Percentiles rank a stretch among this genome's conserved stretches.
Conservation (phyloP, 1,284 basidiomycete genomes). For the Rhodotorula sp. region DNA sequence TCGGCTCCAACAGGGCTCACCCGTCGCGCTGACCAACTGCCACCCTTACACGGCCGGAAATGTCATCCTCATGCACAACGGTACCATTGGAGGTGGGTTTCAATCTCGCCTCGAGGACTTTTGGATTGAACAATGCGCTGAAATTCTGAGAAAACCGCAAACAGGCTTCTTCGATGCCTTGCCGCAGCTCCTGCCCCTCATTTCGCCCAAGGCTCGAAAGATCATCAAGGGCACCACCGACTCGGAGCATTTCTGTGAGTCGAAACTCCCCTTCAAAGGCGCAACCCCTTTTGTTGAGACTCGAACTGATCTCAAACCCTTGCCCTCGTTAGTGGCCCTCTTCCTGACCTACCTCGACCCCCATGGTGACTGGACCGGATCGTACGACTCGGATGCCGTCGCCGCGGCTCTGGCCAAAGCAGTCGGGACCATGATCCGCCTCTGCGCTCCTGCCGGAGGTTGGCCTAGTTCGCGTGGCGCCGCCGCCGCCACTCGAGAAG, state of each 20-base stretch:
- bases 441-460: neutral
- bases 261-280: neutral
- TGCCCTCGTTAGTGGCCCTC: slow-evolving; percentile 14
- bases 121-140: too few relatives aligned
- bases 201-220: neutral
- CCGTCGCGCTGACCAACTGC: slow-evolving; percentile 11
- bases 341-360: slow-evolving; percentile 14
- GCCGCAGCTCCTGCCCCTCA: neutral
- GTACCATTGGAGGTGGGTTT: slow-evolving; percentile 3
- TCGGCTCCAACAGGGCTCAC: neutral
- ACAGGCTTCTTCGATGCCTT: slow-evolving; percentile 5
- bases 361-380: slow-evolving; percentile 1
- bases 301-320: neutral
- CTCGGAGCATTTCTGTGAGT: slow-evolving; percentile 13
- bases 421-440: neutral
- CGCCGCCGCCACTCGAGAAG: too few relatives aligned
- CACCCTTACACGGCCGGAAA: slow-evolving; percentile 15
- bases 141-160: neutral
- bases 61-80: slow-evolving; percentile 21
- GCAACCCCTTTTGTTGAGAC: too few relatives aligned
- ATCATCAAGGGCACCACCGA: slow-evolving; percentile 21
- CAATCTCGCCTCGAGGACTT: too few relatives aligned
- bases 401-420: neutral
- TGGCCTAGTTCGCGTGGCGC: neutral
- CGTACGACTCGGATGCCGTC: neutral